Evolutionary conservation across 306 rosid species (phyloP), one percentile per base, ranked within the genome.

Genomic region (Dryas alaskensis): DNA sequence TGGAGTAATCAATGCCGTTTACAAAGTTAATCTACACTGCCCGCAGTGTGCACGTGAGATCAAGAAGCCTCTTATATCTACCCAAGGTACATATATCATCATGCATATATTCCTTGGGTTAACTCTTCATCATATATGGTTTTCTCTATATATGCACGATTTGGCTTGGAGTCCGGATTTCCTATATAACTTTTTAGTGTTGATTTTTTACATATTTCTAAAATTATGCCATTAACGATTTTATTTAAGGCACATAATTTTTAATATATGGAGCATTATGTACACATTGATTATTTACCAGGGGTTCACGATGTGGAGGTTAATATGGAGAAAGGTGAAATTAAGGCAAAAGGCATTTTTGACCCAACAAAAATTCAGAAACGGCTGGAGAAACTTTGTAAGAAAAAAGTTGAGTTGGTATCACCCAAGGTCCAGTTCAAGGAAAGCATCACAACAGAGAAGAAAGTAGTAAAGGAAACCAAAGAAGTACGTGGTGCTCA

Each of bases 21-120:
- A 87, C 92, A 90, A 73, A 75, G 61, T 88, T 19, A 87, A 85
- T 46, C 79, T 93, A 14, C 98, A 93, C 74, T 93, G 98, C 79
- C 69, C 40, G 27, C 82, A 93, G 84, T 93, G 98, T 67, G 97
- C 89, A 7, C 80, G 76, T 52, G 86, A 90, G 16, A 89, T 93
- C 82, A 87, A 84, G 85, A 89, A 78, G 72, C 97, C 89, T 74
- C 97, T 93, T 57, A 47, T 81, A 40, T 52, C 76, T 51, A 86
- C 86, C 25, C 80, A 74, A 87, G 98, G 98, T 90, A 76, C 16
- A 2, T 53, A 45, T 4, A n/a, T 22, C 17, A 17, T 60, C 8
- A 7, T 31, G 37, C 13, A 47, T 60, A 43, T 43, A 39, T 74
- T 57, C 62, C 14, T 19, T 57, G 7, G 0, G 40, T 19, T 57